Percentiles rank a stretch among this genome's conserved stretches.
These are phyloP conservation scores for Smallanthus sonchifolius DNA, from an alignment of 129 eudicot species.

Conservation along the genomic window DNA sequence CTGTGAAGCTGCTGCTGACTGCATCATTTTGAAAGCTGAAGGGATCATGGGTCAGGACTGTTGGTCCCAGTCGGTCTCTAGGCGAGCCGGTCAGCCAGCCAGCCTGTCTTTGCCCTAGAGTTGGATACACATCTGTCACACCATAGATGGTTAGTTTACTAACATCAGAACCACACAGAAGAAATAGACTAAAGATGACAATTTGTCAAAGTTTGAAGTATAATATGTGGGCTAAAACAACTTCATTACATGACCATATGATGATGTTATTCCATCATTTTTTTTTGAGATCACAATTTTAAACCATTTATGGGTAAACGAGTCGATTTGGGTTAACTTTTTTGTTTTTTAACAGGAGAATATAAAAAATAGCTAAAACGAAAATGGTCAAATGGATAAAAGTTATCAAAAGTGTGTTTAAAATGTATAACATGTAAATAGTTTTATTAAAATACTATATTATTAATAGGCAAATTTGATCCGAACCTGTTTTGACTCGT, in stretches of 20 bases:
- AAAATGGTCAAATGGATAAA: no score
- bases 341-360: not conserved
- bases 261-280: not conserved
- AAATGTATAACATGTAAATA: no score
- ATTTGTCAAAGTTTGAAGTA: conserved; percentile 2
- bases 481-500: not conserved
- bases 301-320: not conserved
- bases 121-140: not conserved
- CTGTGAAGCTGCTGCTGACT: conserved; percentile 6
- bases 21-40: not conserved
- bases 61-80: not conserved
- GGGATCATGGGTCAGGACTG: not conserved
- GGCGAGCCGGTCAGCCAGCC: not conserved
- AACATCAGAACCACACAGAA: not conserved
- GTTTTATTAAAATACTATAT: no score
- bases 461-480: no score
- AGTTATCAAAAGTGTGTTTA: no score
- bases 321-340: not conserved
- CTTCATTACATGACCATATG: not conserved
- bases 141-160: not conserved
- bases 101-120: not conserved
- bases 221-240: not conserved
- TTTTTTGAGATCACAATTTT: not conserved
- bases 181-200: not conserved
- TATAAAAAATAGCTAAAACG: no score